Conservation (phyloP, 2,329 filamentous ascomycete genomes). For the Geoglossum cookeanum region DNA sequence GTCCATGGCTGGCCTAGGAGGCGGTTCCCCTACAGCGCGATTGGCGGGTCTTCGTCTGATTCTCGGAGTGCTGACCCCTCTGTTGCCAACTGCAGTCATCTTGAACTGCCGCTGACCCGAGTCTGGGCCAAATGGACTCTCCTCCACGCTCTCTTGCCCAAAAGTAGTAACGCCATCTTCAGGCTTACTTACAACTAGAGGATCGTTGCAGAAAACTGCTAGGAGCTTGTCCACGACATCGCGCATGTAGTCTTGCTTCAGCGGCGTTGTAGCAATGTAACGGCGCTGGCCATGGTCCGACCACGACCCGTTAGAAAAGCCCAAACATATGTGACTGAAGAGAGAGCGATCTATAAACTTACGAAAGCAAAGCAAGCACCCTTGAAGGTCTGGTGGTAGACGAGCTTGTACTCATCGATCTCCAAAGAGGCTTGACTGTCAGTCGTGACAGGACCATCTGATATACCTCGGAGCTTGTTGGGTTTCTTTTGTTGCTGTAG, state of each 20-base stretch:
- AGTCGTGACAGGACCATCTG: conserved; percentile 10
- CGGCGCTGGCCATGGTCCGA: not conserved
- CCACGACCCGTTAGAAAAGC: too few relatives aligned
- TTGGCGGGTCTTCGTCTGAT: not conserved
- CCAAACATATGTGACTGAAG: too few relatives aligned
- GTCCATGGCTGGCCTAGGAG: not conserved
- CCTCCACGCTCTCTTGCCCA: not conserved
- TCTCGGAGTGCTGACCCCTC: not conserved
- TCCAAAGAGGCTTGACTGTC: conserved; percentile 7
- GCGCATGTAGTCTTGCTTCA: conserved; percentile 24
- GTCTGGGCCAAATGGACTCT: not conserved
- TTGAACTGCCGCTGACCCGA: not conserved
- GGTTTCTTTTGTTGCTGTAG: conserved; percentile 20
- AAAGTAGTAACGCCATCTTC: not conserved
- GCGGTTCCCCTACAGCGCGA: not conserved
- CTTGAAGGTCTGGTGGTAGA: conserved; percentile 33
- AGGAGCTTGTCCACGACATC: conserved; percentile 29
- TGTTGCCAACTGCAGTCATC: not conserved
- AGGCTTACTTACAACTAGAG: not conserved
- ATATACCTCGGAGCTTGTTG: conserved; percentile 14
- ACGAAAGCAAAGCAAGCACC: conserved; percentile 28
- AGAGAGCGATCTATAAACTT: conserved; percentile 6
- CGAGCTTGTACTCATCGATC: conserved; percentile 30
- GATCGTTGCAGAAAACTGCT: conserved; percentile 25
- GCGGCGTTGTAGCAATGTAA: conserved; percentile 7